These are phyloP conservation scores for Colletotrichum acutatum DNA, from an alignment of 2,329 filamentous ascomycete genomes.

Conservation along the genomic window DNA sequence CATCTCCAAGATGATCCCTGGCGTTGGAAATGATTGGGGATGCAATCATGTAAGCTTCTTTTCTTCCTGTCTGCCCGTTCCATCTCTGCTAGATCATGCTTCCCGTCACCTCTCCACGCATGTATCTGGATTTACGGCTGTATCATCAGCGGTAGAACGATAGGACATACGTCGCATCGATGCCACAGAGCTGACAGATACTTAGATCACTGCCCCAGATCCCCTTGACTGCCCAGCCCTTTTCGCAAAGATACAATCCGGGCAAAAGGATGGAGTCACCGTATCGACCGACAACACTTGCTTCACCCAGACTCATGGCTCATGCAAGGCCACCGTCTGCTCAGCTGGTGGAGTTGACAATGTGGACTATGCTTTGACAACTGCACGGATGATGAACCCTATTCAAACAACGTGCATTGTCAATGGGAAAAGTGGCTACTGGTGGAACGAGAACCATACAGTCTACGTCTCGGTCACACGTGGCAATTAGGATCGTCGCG, in stretches of 20 bases:
- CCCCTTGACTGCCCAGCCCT: constrained; percentile 15
- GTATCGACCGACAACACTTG: background rate
- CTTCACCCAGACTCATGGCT: background rate
- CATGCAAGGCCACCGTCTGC: constrained; percentile 21
- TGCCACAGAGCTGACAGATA: background rate
- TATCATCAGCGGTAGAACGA: background rate
- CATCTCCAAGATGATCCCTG: background rate
- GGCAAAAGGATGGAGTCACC: background rate
- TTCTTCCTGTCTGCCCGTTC: background rate
- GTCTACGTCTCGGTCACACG: background rate
- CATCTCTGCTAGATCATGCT: background rate
- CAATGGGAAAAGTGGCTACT: constrained; percentile 15
- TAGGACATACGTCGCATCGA: background rate
- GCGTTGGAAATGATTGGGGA: constrained; percentile 8
- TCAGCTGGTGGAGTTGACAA: background rate
- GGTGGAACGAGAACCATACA: background rate
- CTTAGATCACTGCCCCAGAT: background rate
- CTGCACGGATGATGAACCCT: constrained; percentile 26
- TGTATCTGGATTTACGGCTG: background rate
- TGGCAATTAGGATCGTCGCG: background rate
- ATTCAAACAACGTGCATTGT: constrained; percentile 24
- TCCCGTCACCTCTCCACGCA: background rate
- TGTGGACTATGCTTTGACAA: background rate
- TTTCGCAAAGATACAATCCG: background rate
- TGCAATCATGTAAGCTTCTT: constrained; percentile 4